A percentile compares a stretch with the other conserved stretches of the same genome.
Conservation (phyloP, 768 basidiomycete genomes). For the Auricularia sp. region DNA sequence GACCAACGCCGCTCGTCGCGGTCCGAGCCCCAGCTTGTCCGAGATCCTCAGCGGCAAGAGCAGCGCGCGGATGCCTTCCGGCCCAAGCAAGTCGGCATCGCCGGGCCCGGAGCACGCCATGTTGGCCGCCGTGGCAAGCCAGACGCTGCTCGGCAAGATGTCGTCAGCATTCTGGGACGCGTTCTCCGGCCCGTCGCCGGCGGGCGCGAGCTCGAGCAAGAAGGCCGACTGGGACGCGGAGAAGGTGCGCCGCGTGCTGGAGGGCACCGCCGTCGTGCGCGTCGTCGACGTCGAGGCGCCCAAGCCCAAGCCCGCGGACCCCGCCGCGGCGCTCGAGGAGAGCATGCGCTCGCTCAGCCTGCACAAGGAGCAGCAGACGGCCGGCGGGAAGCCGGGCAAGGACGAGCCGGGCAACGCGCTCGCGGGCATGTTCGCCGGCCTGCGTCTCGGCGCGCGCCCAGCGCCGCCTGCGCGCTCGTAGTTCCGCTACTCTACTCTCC, state of each 20-base stretch:
- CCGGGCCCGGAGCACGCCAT: conserved; percentile 36
- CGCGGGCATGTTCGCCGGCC: background rate
- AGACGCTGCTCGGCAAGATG: conserved; percentile 63
- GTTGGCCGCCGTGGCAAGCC: conserved; percentile 65
- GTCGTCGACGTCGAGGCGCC: conserved; percentile 54
- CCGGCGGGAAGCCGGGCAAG: background rate
- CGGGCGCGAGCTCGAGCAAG: conserved; percentile 15
- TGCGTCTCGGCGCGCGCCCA: background rate
- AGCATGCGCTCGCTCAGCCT: conserved; percentile 12
- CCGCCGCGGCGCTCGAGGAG: conserved; percentile 14
- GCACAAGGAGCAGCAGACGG: background rate
- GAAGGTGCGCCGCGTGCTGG: conserved; percentile 71
- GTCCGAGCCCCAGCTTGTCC: conserved; percentile 13
- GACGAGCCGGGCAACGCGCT: background rate
- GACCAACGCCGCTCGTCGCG: background rate
- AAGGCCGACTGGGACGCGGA: conserved; percentile 49
- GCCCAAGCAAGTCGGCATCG: conserved; percentile 22
- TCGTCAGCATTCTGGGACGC: conserved; percentile 83
- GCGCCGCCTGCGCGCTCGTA: background rate
- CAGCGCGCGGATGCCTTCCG: background rate
- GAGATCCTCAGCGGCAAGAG: conserved; percentile 19
- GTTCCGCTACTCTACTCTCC: background rate
- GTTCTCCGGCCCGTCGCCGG: conserved; percentile 44
- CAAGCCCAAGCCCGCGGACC: background rate
- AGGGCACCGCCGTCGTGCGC: conserved; percentile 70